Percentiles rank a stretch among this genome's conserved stretches.
Conservation (phyloP, 2,329 filamentous ascomycete species). For the Diplodia intermedia region DNA sequence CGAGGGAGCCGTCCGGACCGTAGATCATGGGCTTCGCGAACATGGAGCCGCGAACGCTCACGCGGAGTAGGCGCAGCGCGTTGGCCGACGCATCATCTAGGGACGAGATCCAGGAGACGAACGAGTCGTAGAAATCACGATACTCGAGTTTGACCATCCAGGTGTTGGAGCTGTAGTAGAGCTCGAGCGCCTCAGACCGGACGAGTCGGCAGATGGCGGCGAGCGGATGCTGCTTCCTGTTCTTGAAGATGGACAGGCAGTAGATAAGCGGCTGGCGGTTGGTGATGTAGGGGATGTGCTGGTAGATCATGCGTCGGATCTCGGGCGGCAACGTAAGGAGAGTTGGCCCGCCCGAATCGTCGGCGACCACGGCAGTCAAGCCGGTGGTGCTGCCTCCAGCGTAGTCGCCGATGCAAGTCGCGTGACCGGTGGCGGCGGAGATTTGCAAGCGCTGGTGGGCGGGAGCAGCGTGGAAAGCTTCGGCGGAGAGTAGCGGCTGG, state of each 20-base stretch:
- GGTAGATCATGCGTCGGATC: constrained; percentile 48
- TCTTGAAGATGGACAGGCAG: constrained; percentile 49
- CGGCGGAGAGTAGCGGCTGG: constrained; percentile 27
- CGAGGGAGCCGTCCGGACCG: constrained; percentile 22
- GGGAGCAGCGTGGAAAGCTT: constrained; percentile 16
- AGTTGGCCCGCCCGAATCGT: constrained; percentile 35
- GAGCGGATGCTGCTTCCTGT: constrained; percentile 48
- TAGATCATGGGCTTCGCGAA: constrained; percentile 43
- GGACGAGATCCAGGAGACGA: constrained; percentile 48
- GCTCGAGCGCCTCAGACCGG: constrained; percentile 47
- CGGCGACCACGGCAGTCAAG: background rate
- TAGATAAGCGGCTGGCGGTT: constrained; percentile 48
- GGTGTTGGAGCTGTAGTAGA: constrained; percentile 51
- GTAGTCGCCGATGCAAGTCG: constrained; percentile 7
- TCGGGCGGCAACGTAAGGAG: constrained; percentile 48
- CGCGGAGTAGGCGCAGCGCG: constrained; percentile 42
- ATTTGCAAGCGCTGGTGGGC: background rate
- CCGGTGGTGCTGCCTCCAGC: constrained; percentile 9
- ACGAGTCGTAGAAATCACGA: constrained; percentile 50
- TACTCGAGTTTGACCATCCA: constrained; percentile 51
- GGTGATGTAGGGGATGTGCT: constrained; percentile 44
- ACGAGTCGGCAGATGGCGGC: constrained; percentile 46
- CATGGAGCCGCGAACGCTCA: constrained; percentile 44
- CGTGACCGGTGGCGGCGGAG: constrained; percentile 12
- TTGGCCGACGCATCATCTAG: constrained; percentile 43